Evolutionary conservation across 2,329 filamentous ascomycete genomes (phyloP), one percentile per base, ranked within the genome.

Genomic region (Talaromyces verruculosus): DNA sequence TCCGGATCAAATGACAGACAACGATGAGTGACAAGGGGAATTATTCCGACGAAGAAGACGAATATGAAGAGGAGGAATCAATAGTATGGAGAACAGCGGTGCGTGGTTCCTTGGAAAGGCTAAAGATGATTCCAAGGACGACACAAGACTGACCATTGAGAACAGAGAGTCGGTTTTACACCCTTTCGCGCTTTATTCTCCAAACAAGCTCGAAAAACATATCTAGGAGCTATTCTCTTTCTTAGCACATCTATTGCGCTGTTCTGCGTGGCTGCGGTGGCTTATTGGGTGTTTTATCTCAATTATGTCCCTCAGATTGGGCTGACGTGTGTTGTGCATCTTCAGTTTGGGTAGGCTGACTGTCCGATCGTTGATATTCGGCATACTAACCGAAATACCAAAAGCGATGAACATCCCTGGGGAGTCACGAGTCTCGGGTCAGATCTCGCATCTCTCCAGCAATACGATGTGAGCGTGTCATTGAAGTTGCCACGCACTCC

Each of bases 401-500:
- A 19, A 61, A 83, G 81, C 28, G 76, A 81, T 68, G 77, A 75
- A 19, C 70, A 78, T 70, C 86, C 87, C 0, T 83, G 84, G 75
- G 87, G 85, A n/a, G 80, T 79, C 1, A 81, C 82, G 2, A 72
- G 76, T 19, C 75, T 89, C 13, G 76, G 77, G 11, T 71, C 82
- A 22, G 83, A 86, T 57, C 80, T 95, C 68, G 87, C 90, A 70
- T 82, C 87, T 19, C 84, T 87, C 57, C 94, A 97, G 76, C 85
- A 89, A 58, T 99, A 99, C 82, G 93, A 98, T 76, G 85, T 99
- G 49, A 84, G 86, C 5, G 83, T 98, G 1, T 83, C 87, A 25
- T 83, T 99, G 37, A 85, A 86, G 3, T 83, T 99, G 68, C 95
- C 95, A 19, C 88, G 89, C 47, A 95, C 92, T 2, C 88, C 87